Base-by-base conservation (phyloP, 2,329 filamentous ascomycete species). In the Pseudocercospora cruenta region DNA sequence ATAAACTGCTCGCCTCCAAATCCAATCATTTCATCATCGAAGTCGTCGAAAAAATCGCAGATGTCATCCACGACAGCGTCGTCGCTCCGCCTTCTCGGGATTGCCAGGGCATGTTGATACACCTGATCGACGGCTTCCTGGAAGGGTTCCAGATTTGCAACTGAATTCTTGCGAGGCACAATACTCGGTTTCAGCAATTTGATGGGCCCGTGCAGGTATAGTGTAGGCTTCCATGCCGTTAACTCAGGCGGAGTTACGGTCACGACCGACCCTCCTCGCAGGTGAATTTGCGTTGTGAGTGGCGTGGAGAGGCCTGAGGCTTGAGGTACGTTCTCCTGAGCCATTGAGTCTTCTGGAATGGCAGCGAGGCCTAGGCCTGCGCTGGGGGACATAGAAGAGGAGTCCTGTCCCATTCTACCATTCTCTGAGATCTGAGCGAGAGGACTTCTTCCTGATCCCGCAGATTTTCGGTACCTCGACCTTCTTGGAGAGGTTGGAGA, bases 161-260 rank as follows among this genome's bases (percentile, higher is more conserved):
- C 74, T 10, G 79, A 81, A 43, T 78, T 77, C 73, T 76, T 79
- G n/a, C 78, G 74, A 16, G 76, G 74, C 65, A 77, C 70, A 4
- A 75, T 75, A 0, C 45, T 69, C 31, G 70, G 76, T 24, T 76
- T 75, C 31, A 77, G 78, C n/a, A 82, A 71, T 62, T 75, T 75
- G 58, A 83, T 81, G 0, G 78, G 78, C 9, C 81, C 81, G 39
- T 80, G 79, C 24, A 81, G 65, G 70, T 83, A 82, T 14, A 78
- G 63, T 9, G 75, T 72, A 8, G 72, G 69, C 60, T 75, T 67
- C 75, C 75, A 79, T 26, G 77, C 73, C 4, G 72, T 76, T 16
- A 74, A 60, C 64, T 79, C 78, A 2, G 75, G 77, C 12, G 77
- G 72, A 24, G 71, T 72, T 14, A 79, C 74, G 0, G 77, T 78